A percentile compares a stretch with the other conserved stretches of the same genome.
Conservation (phyloP, 768 basidiomycete genomes). For the Pisolithus sp. region DNA sequence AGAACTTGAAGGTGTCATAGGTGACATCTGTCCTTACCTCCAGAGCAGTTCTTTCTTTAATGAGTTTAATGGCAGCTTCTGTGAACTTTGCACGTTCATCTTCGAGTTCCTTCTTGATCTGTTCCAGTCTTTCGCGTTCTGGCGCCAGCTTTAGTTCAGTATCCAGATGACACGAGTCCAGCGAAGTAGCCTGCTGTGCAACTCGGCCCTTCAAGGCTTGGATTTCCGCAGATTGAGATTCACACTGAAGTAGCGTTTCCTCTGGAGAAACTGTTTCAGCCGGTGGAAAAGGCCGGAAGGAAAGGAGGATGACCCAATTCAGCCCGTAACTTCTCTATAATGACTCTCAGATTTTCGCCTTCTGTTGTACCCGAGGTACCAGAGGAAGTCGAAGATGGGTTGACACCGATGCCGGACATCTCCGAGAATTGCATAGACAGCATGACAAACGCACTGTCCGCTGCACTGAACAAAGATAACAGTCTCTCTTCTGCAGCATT, state of each 20-base stretch:
- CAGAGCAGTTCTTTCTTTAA: constrained; percentile 55
- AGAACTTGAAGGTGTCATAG: background rate
- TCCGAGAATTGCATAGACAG: constrained; percentile 23
- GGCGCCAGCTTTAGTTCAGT: constrained; percentile 49
- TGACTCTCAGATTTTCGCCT: constrained; percentile 41
- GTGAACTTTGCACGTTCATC: constrained; percentile 59
- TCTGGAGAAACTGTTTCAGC: constrained; percentile 29
- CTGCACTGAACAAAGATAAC: constrained; percentile 34
- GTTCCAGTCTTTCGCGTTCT: constrained; percentile 48
- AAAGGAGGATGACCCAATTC: constrained; percentile 48
- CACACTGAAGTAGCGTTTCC: constrained; percentile 41
- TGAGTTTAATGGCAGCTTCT: constrained; percentile 55
- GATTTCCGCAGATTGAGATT: constrained; percentile 36
- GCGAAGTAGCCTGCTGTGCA: constrained; percentile 32
- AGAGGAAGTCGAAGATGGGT: constrained; percentile 11
- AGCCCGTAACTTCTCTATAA: constrained; percentile 44
- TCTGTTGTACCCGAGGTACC: constrained; percentile 33
- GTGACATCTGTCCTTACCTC: constrained; percentile 44
- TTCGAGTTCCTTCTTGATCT: constrained; percentile 51
- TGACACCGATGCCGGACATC: constrained; percentile 5
- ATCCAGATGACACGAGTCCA: constrained; percentile 38
- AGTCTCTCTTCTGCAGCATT: constrained; percentile 46
- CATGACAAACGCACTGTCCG: constrained; percentile 33
- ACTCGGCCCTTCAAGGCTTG: constrained; percentile 54
- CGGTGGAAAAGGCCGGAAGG: background rate